Percentiles rank a stretch among this genome's conserved stretches.
Evolutionary conservation across 305 asterid species (phyloP).

Genomic region (Solanum hybrid): DNA sequence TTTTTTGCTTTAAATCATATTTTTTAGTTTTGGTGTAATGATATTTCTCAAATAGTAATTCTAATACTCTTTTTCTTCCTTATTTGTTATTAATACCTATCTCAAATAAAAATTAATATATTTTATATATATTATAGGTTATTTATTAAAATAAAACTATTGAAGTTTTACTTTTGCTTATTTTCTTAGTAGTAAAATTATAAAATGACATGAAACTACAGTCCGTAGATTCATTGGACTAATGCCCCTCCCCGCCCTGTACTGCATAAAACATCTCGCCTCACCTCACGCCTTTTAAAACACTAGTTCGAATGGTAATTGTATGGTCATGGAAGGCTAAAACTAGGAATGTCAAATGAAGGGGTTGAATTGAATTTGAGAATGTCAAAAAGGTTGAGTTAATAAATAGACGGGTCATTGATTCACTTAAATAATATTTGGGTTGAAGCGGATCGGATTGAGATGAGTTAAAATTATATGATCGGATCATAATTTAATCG

Average conservation of each 20-base stretch:
- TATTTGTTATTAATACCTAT: neutral
- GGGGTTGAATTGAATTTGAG: neutral
- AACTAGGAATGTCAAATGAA: neutral
- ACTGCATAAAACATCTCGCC: too few species aligned
- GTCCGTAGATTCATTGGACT: too few species aligned
- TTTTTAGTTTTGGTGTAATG: neutral
- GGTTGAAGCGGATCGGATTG: neutral
- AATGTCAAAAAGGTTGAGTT: neutral
- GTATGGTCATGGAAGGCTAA: neutral
- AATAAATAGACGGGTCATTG: neutral
- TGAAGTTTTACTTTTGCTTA: too few species aligned
- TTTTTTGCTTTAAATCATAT: too few species aligned
- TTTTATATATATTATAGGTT: too few species aligned
- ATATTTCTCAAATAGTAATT: neutral
- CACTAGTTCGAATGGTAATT: neutral
- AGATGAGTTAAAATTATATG: neutral
- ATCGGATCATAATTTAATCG: neutral
- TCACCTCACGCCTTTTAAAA: too few species aligned
- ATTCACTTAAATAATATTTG: neutral
- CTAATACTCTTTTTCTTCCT: neutral
- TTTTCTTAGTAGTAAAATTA: too few species aligned
- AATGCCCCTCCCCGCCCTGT: fast-evolving
- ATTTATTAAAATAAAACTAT: too few species aligned
- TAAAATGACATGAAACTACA: too few species aligned
- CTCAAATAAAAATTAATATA: neutral